Evolutionary conservation across 495 filamentous ascomycete genomes (phyloP), one percentile per base, ranked within the genome.

Genomic region (Gamarada debralockiae): DNA sequence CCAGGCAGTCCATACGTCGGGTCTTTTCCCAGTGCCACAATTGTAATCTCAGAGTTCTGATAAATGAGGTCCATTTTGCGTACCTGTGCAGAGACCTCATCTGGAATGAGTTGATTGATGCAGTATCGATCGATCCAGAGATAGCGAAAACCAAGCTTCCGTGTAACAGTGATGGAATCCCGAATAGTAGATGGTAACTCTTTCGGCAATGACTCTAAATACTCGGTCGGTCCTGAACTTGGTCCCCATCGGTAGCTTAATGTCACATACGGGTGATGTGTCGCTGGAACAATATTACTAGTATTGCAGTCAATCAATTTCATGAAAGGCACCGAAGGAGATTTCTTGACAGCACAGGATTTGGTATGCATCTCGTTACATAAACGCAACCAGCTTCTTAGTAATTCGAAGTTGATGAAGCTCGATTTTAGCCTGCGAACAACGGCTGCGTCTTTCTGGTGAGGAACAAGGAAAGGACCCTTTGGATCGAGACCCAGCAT

Each of bases 181-280:
- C 72, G 72, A 74, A 20, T 73, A 65, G 48, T 67, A 69, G 59
- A 72, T 66, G 6, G 73, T 70, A 48, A 23, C 2, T 34, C n/a
- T 34, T 22, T 8, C 9, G 42, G 20, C 12, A 8, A 14, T 45
- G 7, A 8, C 18, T 14, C 7, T 27, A 10, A 27, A 8, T 12
- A 12, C 42, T 36, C 17, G 2, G 21, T 20, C 10, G 46, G 24
- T 10, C 23, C 10, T 8, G 42, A 27, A 45, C 22, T 25, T 12
- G 42, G 7, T 36, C 46, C 46, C 23, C 46, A 49, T 20, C 34
- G 27, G 27, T 49, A 49, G 46, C 46, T 49, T 23, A 49, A 37
- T 20, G 40, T 20, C 8, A 34, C 31, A 34, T 34, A 34, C n/a
- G 31, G 31, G 13, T 20, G 20, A 27, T 20, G n/a, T n/a, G n/a